Conservation (phyloP, 257 asterid genomes). For the Linderniella brevidens region DNA sequence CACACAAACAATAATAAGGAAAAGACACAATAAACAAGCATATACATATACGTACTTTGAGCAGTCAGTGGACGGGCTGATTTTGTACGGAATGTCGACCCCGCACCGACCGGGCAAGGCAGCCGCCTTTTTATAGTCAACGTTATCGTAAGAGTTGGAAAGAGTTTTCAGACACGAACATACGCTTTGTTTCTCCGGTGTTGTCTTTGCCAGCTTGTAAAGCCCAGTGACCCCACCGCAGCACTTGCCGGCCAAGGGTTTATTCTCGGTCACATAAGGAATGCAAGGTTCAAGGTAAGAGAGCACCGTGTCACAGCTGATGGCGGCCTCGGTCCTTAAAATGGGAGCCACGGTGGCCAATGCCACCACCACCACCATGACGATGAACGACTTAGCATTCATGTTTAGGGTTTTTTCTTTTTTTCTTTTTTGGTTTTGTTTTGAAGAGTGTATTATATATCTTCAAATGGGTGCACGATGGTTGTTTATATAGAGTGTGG, state of each 20-base stretch:
- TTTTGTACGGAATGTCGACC: conserved; percentile 35
- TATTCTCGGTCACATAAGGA: neutral
- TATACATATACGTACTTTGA: conserved; percentile 15
- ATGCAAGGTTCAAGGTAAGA: neutral
- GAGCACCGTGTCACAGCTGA: neutral
- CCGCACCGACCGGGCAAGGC: conserved; percentile 34
- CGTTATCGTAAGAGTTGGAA: neutral
- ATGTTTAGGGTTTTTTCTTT: too few relatives aligned
- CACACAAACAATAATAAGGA: too few relatives aligned
- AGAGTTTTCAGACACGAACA: conserved; percentile 4
- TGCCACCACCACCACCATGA: neutral
- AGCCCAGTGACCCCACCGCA: neutral
- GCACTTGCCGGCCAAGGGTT: neutral
- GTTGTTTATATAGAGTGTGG: too few relatives aligned
- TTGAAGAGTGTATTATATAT: too few relatives aligned
- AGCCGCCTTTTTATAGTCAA: conserved; percentile 21
- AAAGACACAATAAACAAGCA: too few relatives aligned
- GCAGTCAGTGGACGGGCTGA: conserved; percentile 45
- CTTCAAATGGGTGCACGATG: too few relatives aligned
- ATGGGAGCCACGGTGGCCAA: neutral
- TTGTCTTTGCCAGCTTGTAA: too few relatives aligned
- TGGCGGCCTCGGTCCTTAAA: neutral
- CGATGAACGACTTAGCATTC: neutral
- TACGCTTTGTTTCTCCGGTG: neutral
- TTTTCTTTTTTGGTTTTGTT: too few relatives aligned